These are phyloP conservation scores for Sugiyamaella mastotermitis DNA, from an alignment of 805 yeast genomes.

Conservation along the genomic window DNA sequence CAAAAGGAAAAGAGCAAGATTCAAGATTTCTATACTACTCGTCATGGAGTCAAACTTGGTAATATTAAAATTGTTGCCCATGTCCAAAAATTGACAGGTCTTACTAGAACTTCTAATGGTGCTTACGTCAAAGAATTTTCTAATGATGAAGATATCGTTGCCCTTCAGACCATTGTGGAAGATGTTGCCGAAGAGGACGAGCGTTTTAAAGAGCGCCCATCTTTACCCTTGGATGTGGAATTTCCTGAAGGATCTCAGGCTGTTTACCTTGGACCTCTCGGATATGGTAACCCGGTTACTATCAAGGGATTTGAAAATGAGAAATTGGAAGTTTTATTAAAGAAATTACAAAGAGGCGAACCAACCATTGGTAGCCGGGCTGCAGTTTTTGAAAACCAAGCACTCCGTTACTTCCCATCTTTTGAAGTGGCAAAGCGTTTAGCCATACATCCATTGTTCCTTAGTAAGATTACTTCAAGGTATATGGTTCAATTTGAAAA, in stretches of 20 bases:
- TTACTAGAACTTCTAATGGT: conserved; percentile 63
- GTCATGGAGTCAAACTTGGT: conserved; percentile 53
- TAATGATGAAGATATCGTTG: conserved; percentile 47
- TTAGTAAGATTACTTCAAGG: conserved; percentile 74
- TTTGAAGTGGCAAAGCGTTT: conserved; percentile 55
- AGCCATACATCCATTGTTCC: conserved; percentile 53
- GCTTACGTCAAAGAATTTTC: conserved; percentile 71
- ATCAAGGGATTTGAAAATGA: conserved; percentile 35
- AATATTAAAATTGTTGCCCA: conserved; percentile 52
- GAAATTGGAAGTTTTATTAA: conserved; percentile 26
- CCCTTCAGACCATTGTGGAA: conserved; percentile 78
- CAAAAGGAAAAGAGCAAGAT: conserved; percentile 37
- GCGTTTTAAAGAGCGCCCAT: conserved; percentile 65
- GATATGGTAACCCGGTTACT: conserved; percentile 71
- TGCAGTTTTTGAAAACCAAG: conserved; percentile 49
- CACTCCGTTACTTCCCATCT: conserved; percentile 58
- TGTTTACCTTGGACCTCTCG: conserved; percentile 77
- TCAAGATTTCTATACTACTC: conserved; percentile 39
- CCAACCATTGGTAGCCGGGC: conserved; percentile 60
- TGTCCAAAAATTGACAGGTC: conserved; percentile 73
- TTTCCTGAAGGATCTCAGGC: conserved; percentile 69
- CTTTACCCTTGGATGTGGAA: conserved; percentile 74
- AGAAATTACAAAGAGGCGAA: conserved; percentile 35
- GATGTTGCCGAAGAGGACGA: conserved; percentile 65
- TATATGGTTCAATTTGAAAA: conserved; percentile 54